A percentile compares a stretch with the other conserved stretches of the same genome.
Evolutionary conservation across 495 filamentous ascomycete species (phyloP).

Genomic region (Talaromyces adpressus): DNA sequence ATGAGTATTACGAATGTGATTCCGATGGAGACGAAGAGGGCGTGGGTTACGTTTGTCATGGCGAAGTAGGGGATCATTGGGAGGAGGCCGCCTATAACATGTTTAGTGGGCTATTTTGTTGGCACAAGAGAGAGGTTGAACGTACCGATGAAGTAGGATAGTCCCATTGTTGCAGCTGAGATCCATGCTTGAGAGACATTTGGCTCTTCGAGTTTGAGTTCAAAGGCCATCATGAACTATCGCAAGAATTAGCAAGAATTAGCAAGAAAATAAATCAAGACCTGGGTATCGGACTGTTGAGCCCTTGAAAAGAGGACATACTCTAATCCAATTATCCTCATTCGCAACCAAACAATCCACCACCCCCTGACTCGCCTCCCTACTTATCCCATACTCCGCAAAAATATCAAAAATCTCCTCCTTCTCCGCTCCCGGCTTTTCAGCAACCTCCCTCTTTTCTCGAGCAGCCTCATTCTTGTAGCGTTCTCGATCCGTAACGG

Average conservation of each 20-base stretch:
- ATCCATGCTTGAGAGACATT: conserved; percentile 32
- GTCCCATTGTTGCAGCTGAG: conserved; percentile 42
- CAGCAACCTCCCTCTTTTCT: conserved; percentile 33
- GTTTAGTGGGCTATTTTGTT: not conserved
- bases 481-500: conserved; percentile 39
- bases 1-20: conserved; percentile 45
- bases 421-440: conserved; percentile 31
- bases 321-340: conserved; percentile 35
- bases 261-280: not conserved
- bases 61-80: conserved; percentile 54
- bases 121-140: not conserved
- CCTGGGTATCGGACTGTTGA: too few relatives aligned
- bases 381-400: conserved; percentile 30
- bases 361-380: conserved; percentile 22
- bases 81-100: conserved; percentile 38
- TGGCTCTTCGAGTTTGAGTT: conserved; percentile 40
- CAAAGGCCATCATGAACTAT: conserved; percentile 49
- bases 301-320: conserved; percentile 9
- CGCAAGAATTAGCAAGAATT: not conserved
- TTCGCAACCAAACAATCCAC: conserved; percentile 32
- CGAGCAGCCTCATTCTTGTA: conserved; percentile 39
- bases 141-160: conserved; percentile 45
- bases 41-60: conserved; percentile 31
- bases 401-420: conserved; percentile 37
- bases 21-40: conserved; percentile 41